These are phyloP conservation scores for Phyllosticta paracitricarpa DNA, from an alignment of 2,329 filamentous ascomycete species.

Conservation along the genomic window DNA sequence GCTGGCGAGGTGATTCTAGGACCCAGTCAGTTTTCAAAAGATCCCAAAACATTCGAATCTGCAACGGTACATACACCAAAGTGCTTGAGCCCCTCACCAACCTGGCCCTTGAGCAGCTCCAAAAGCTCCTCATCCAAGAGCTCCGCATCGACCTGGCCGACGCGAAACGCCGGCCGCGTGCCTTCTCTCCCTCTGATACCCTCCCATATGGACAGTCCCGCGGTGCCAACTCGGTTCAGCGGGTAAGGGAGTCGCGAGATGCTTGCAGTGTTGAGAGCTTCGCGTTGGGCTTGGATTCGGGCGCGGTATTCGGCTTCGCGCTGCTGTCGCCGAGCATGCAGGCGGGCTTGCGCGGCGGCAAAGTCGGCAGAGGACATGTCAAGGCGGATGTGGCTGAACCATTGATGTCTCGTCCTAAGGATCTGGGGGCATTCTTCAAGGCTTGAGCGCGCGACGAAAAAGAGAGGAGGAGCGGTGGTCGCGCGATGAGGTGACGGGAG, in stretches of 20 bases:
- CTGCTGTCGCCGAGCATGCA: slow-evolving; percentile 68
- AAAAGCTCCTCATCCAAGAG: slow-evolving; percentile 88
- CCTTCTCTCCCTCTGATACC: slow-evolving; percentile 63
- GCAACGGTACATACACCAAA: slow-evolving; percentile 50
- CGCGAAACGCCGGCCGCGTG: slow-evolving; percentile 76
- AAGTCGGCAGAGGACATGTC: slow-evolving; percentile 56
- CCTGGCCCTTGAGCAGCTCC: slow-evolving; percentile 73
- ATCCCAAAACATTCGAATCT: neutral
- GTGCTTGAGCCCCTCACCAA: slow-evolving; percentile 80
- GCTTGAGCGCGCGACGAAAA: neutral
- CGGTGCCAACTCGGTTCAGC: slow-evolving; percentile 46
- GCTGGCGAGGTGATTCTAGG: slow-evolving; percentile 57
- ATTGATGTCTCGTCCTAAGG: neutral
- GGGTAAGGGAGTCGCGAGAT: slow-evolving; percentile 39
- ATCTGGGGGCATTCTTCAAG: neutral
- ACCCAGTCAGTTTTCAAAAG: neutral
- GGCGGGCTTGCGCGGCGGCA: slow-evolving; percentile 78
- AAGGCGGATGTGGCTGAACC: neutral
- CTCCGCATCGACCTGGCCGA: slow-evolving; percentile 93
- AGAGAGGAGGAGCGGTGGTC: neutral
- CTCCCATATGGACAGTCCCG: slow-evolving; percentile 54
- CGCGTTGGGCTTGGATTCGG: slow-evolving; percentile 39
- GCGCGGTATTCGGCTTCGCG: slow-evolving; percentile 58
- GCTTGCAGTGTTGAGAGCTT: slow-evolving; percentile 32
- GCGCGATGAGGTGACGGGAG: neutral